These are phyloP conservation scores for Spinacia oleracea DNA, from an alignment of 179 eudicot genomes.

Conservation along the genomic window DNA sequence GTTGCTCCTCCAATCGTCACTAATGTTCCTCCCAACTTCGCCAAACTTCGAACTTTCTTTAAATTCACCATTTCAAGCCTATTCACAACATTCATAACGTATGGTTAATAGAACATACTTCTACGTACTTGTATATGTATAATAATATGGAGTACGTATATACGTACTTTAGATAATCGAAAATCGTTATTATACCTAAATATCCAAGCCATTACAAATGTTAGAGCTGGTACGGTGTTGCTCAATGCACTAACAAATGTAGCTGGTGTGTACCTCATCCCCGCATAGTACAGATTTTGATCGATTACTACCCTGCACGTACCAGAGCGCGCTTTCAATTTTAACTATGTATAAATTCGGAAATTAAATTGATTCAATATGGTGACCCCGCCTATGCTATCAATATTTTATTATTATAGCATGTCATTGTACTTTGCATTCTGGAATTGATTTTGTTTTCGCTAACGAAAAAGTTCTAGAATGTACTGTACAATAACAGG, in stretches of 20 bases:
- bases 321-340: not conserved
- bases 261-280: conserved; percentile 73
- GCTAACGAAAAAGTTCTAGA: too few relatives aligned
- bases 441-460: too few relatives aligned
- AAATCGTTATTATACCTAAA: conserved; percentile 53
- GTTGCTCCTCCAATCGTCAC: conserved; percentile 83
- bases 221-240: conserved; percentile 72
- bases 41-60: conserved; percentile 47
- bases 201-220: conserved; percentile 71
- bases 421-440: too few relatives aligned
- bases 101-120: not conserved
- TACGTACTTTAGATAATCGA: too few relatives aligned
- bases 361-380: too few relatives aligned
- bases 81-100: not conserved
- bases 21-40: conserved; percentile 74
- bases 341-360: not conserved
- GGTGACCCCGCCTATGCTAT: not conserved
- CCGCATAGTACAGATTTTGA: conserved; percentile 70
- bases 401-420: too few relatives aligned
- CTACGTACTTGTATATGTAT: too few relatives aligned
- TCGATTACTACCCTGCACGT: conserved; percentile 79
- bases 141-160: too few relatives aligned
- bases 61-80: conserved; percentile 80
- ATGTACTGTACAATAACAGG: too few relatives aligned
- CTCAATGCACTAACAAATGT: conserved; percentile 65